These are phyloP conservation scores for Mortierella sp. DNA, from an alignment of 371 early-diverging fungal genomes.

Conservation along the genomic window DNA sequence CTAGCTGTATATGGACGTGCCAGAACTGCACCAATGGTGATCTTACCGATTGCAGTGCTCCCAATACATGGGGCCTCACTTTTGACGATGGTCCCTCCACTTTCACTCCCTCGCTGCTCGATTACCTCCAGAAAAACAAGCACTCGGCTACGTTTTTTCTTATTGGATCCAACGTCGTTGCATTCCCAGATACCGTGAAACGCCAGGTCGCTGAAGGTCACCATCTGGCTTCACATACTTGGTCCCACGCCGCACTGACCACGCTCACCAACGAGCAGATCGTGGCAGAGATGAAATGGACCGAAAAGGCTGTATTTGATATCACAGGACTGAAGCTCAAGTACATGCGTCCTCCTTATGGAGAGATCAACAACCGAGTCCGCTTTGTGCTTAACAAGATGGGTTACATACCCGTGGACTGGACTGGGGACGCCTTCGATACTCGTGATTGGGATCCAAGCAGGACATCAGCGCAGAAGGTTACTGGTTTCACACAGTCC, in stretches of 20 bases:
- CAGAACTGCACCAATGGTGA: constrained; percentile 22
- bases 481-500: constrained; percentile 7
- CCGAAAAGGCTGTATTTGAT: constrained; percentile 68
- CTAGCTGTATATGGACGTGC: constrained; percentile 22
- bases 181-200: constrained; percentile 60
- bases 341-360: constrained; percentile 70
- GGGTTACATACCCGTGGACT: constrained; percentile 58
- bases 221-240: constrained; percentile 56
- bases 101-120: constrained; percentile 57
- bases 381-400: constrained; percentile 64
- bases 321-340: constrained; percentile 62
- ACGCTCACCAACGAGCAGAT: constrained; percentile 70
- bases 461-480: background rate
- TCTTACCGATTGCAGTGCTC: constrained; percentile 7
- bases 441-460: constrained; percentile 36
- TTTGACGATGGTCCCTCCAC: constrained; percentile 70
- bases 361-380: constrained; percentile 74
- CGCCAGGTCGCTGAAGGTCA: constrained; percentile 54
- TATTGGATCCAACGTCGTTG: constrained; percentile 63
- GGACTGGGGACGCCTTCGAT: constrained; percentile 47
- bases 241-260: constrained; percentile 73
- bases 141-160: constrained; percentile 70
- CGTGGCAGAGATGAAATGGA: constrained; percentile 77
- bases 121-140: constrained; percentile 59
- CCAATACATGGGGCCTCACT: constrained; percentile 63